Base-by-base conservation (phyloP, 805 yeast species). In the Pichia sporocuriosa region DNA sequence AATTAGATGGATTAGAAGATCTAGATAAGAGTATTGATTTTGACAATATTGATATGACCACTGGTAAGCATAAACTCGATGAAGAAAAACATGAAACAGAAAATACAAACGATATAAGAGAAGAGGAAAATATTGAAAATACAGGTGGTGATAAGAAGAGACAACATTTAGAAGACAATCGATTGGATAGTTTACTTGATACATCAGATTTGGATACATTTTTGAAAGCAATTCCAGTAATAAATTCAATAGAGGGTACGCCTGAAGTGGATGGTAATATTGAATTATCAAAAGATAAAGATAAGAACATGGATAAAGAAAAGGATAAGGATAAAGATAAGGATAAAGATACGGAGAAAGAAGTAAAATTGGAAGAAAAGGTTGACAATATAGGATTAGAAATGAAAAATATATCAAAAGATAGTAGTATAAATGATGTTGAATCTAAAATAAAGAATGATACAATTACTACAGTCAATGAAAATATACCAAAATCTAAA, bases 231-330 rank as follows among this genome's bases (percentile, higher is more conserved):
- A 31, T 35, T 25, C 25, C 38, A 3, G 29, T 35, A n/a, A 37
- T 36, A 1, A 42, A 39, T 19, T 33, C 45, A 13, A 36, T 35
- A 25, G 42, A 34, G 10, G 46, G 42, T n/a, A 43, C 46, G 8
- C 46, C 46, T 1, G 46, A 43, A n/a, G 23, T 42, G 13, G 44
- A 42, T 5, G 33, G 26, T 27, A 43, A 39, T 6, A 39, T 43
- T 26, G n/a, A n/a, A n/a, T n/a, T n/a, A n/a, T n/a, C n/a, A n/a
- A 29, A 29, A n/a, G 19, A 29, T 7, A 16, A 29, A n/a, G 15
- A 25, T 8, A 25, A 25, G 10, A 2, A 11, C 12, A 25, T 11
- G 10, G 12, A 25, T 2, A 25, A 8, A n/a, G 13, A 19, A 10
- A 19, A 29, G 6, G 15, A 29, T 4, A 19, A 19, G 6, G 19